Evolutionary conservation across 2,329 filamentous ascomycete species (phyloP).

Genomic region (Pyrenophora tritici-repentis): DNA sequence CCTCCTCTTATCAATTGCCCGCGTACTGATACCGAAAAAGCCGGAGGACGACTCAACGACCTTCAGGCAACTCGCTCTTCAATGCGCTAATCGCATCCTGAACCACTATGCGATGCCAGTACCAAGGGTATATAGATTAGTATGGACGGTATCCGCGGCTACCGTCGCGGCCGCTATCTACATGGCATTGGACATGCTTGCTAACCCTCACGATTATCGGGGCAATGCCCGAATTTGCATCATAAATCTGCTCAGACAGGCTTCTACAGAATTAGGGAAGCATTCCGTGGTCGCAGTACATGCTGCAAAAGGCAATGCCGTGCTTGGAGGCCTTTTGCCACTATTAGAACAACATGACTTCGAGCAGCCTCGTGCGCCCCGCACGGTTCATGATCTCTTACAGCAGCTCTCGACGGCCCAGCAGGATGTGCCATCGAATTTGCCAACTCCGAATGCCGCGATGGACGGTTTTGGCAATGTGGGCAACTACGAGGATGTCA

Average conservation of each 20-base stretch:
- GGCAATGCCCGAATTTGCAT: slow-evolving; percentile 2
- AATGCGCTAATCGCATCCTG: slow-evolving; percentile 11
- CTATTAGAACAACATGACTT: slow-evolving; percentile 7
- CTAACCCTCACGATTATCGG: slow-evolving; percentile 11
- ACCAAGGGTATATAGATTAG: slow-evolving; percentile 13
- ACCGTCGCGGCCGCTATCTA: slow-evolving; percentile 14
- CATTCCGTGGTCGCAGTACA: slow-evolving; percentile 13
- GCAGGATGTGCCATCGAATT: neutral
- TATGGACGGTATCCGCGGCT: slow-evolving; percentile 16
- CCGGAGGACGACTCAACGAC: slow-evolving; percentile 1
- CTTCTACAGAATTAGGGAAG: slow-evolving; percentile 10
- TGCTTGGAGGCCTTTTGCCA: slow-evolving; percentile 10
- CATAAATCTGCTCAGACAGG: slow-evolving; percentile 6
- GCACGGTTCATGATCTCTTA: slow-evolving; percentile 12
- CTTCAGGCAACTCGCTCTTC: slow-evolving; percentile 8
- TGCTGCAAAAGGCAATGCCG: slow-evolving; percentile 11
- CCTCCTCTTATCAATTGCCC: slow-evolving; percentile 11
- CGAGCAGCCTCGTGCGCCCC: slow-evolving; percentile 2
- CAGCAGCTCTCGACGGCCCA: slow-evolving; percentile 10
- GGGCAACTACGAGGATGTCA: neutral
- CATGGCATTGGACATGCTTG: slow-evolving; percentile 12
- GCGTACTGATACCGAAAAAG: slow-evolving; percentile 8
- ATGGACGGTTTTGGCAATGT: neutral
- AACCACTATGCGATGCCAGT: slow-evolving; percentile 9
- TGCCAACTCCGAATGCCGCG: neutral